phyloP scores from a whole-genome alignment of 768 basidiomycete genomes.

The Sporobolomyces phaffii region DNA sequence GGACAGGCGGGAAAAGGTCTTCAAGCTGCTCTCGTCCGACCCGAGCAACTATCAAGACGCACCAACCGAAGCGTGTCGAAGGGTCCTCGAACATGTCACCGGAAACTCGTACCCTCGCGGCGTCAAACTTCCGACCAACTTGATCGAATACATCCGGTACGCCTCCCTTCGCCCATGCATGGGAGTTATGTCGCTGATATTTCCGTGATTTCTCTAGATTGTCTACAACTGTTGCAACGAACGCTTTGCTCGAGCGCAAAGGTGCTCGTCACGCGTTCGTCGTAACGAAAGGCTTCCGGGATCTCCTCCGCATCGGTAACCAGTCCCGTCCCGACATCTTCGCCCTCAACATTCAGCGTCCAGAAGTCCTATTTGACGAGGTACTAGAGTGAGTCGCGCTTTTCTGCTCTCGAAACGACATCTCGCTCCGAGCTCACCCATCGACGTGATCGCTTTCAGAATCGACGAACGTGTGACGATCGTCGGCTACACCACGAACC shows the following conservation, averaged over 20 bases:
- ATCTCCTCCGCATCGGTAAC: slow-evolving; percentile 86
- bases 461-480: slow-evolving; percentile 89
- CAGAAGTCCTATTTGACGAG: slow-evolving; percentile 58
- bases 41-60: slow-evolving; percentile 81
- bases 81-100: slow-evolving; percentile 72
- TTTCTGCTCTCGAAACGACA: background rate
- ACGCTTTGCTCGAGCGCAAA: slow-evolving; percentile 88
- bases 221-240: slow-evolving; percentile 84
- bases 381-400: slow-evolving; percentile 54
- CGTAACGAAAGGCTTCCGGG: slow-evolving; percentile 85
- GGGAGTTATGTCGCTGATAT: background rate
- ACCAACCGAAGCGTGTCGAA: slow-evolving; percentile 85
- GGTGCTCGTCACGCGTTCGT: slow-evolving; percentile 84
- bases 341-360: slow-evolving; percentile 70
- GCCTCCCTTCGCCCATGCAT: background rate
- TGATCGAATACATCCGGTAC: slow-evolving; percentile 35
- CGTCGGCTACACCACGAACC: slow-evolving; percentile 87
- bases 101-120: slow-evolving; percentile 61
- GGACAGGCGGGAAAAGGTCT: slow-evolving; percentile 70
- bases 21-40: slow-evolving; percentile 88
- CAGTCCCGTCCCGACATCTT: slow-evolving; percentile 93
- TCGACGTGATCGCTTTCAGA: background rate
- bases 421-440: background rate
- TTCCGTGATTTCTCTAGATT: slow-evolving; percentile 7
- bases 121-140: slow-evolving; percentile 17